Evolutionary conservation across 2,329 filamentous ascomycete genomes (phyloP).

Genomic region (Apiospora malaysiana): DNA sequence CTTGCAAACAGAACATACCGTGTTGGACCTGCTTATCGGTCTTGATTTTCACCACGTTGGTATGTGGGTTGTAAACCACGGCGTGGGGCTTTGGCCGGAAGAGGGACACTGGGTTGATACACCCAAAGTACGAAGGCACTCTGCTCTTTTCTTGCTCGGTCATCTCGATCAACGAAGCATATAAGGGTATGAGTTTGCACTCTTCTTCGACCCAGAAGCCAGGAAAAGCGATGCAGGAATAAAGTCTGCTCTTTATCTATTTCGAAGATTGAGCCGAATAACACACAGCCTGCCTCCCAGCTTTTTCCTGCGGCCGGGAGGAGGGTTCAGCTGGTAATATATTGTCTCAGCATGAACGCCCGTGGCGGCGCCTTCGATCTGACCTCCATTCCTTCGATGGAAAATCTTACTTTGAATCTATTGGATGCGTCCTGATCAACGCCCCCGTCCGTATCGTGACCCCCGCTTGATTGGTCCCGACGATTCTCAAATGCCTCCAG

Average conservation of each 20-base stretch:
- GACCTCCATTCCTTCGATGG: background rate
- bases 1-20: background rate
- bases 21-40: background rate
- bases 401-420: too few relatives aligned
- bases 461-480: background rate
- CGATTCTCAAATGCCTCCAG: background rate
- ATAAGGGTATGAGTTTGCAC: background rate
- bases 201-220: background rate
- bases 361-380: background rate
- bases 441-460: too few relatives aligned
- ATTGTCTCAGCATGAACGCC: background rate
- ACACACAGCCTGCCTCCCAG: too few relatives aligned
- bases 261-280: too few relatives aligned
- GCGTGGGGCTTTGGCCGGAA: background rate
- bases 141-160: background rate
- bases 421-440: too few relatives aligned
- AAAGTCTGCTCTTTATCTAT: background rate
- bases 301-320: too few relatives aligned
- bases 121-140: background rate
- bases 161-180: background rate
- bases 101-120: background rate
- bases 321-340: too few relatives aligned
- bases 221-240: background rate
- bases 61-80: background rate
- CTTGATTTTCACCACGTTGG: background rate